Evolutionary conservation across 345 rosid genomes (phyloP), one percentile per base, ranked within the genome.

Genomic region (Linum lewisii): DNA sequence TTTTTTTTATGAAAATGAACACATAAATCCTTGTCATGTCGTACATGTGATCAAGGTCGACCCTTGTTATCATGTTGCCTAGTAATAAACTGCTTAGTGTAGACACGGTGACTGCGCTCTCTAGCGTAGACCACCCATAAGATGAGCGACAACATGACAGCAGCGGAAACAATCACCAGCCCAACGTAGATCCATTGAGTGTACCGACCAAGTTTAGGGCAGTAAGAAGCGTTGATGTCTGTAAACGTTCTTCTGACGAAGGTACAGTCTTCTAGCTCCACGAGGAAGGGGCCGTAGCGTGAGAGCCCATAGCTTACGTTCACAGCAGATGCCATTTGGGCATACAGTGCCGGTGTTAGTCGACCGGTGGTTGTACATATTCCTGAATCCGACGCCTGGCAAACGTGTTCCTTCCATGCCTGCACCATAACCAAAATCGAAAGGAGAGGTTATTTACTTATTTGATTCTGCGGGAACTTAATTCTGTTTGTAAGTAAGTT

Each of bases 111-210:
- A 66, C 88, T 69, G 32, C 96, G 73, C 77, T 93, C 96, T 38
- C 96, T 65, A 3, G 97, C 84, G 20, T 93, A 90, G 20, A 93
- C 71, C 29, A 93, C 85, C 97, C 97, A 93, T 78, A 93, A 89
- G 69, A 93, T 80, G 64, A 93, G 59, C 18, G 97, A 93, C 25
- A 85, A 73, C 99, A 93, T 89, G 32, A 89, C 97, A 4, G 90
- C 89, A 5, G 78, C 79, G 6, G 99, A 85, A 11, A 87, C 95
- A 52, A 85, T 21, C 21, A 93, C 83, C 51, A 87, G 73, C 32
- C 96, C 99, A 20, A 80, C 59, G 66, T 89, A 93, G 59, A 93
- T 82, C 97, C 95, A 89, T 60, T 59, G 19, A 0, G 89, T 77
- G 61, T 85, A 80, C 52, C 66, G 72, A 55, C 77, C 69, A 63